Evolutionary conservation across 2,329 filamentous ascomycete species (phyloP), one percentile per base, ranked within the genome.

Genomic region (Calonectria ilicicola): DNA sequence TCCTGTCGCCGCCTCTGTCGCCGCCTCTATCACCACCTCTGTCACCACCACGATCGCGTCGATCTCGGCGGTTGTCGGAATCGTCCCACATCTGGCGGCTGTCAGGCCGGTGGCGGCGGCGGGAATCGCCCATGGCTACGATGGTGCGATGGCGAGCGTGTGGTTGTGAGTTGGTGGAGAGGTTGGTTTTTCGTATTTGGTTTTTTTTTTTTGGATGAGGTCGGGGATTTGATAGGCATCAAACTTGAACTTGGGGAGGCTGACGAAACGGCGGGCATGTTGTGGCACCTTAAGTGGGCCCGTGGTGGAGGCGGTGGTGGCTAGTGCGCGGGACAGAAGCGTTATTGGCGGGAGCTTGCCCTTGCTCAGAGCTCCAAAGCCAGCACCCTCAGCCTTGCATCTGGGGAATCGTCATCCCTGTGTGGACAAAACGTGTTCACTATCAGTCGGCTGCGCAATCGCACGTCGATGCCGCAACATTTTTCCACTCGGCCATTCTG

Each of bases 31-130:
- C n/a, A n/a, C n/a, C n/a, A n/a, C n/a, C n/a, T n/a, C 77, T 74
- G 67, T 75, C 74, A 35, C 73, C 27, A 46, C 73, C 72, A 19
- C 74, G 69, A 46, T 78, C 77, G 47, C 81, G 77, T 32, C 83
- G 82, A 66, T 82, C 82, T 66, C 83, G 83, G 21, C 85, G 84
- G 67, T 87, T 67, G 27, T 67, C 86, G 14, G 86, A 83, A 49
- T 89, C 87, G 74, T 93, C 91, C 89, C 90, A 91, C 87, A 91
- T 91, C 65, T 89, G 86, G 64, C 88, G 88, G 82, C 88, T 91
- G 76, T 93, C 91, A 27, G 81, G 81, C 56, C 84, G 81, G 65
- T 82, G 80, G 29, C 75, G 73, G 58, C 83, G 80, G 62, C 83
- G 80, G 19, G 80, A 72, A 73, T 85, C 84, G 62, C 75, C 79